Evolutionary conservation across 2,329 filamentous ascomycete species (phyloP), one percentile per base, ranked within the genome.

Genomic region (Aspergillus ochraceus): DNA sequence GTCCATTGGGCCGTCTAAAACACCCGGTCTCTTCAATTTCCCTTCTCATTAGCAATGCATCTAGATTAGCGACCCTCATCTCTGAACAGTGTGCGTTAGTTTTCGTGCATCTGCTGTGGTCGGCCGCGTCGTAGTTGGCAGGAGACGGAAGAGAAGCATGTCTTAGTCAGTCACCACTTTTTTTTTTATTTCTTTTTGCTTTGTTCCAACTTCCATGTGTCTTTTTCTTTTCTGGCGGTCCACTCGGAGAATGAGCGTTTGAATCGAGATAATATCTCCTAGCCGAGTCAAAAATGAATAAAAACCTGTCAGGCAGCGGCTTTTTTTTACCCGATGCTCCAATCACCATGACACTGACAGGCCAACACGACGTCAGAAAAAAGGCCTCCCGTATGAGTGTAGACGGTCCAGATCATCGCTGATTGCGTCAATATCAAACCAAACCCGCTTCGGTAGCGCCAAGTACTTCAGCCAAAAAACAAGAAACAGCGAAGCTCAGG

Each of bases 401-500:
- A 12, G 17, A n/a, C 5, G 19, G 4, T 42, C 36, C 36, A 42
- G 36, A 42, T 42, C 36, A 42, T 42, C 14, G 26, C 26, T 8
- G 20, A 47, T 24, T 47, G 45, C 22, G 45, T 47, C 36, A 49
- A 20, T 6, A 24, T 47, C 17, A 17, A 22, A 19, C n/a, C 17
- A 9, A 11, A 42, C 24, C 24, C 24, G 24, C 24, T 5, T 20
- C 46, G 46, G 46, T 56, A 59, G 53, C 49, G 52, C 53, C 57
- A 59, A 59, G 57, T 14, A 30, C 52, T 12, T 29, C 45, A 42
- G 26, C 39, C 20, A 47, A 12, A n/a, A 51, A 14, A n/a, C 20
- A 52, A 54, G 52, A 22, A 56, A 39, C 12, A 11, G 30, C 22
- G 29, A 56, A 59, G 57, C 57, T 59, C 53, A 29, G 32, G 20